A percentile compares a stretch with the other conserved stretches of the same genome.
Evolutionary conservation across 495 filamentous ascomycete genomes (phyloP).

Genomic region (Aspergillus asperescens): DNA sequence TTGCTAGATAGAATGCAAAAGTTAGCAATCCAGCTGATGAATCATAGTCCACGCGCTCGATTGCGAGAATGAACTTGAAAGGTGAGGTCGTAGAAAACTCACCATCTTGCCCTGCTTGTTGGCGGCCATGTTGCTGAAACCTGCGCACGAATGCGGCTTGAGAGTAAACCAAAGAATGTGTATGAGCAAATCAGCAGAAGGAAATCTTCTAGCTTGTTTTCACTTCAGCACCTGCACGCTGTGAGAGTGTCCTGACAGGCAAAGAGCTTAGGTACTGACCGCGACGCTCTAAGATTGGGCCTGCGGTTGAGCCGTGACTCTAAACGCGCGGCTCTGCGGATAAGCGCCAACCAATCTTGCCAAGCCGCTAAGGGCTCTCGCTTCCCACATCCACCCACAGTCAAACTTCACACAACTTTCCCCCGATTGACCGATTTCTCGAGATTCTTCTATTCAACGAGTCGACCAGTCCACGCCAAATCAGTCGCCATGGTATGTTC

Average conservation of each 20-base stretch:
- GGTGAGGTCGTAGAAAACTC: conserved; percentile 46
- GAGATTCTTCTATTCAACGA: conserved; percentile 31
- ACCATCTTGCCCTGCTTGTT: conserved; percentile 99
- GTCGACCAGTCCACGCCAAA: conserved; percentile 45
- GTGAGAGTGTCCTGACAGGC: conserved; percentile 14
- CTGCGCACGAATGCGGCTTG: conserved; percentile 67
- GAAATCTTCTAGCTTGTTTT: conserved; percentile 22
- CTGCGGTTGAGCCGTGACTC: conserved; percentile 7
- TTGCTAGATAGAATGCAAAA: conserved; percentile 56
- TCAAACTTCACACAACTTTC: conserved; percentile 34
- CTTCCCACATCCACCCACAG: conserved; percentile 42
- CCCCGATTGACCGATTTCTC: conserved; percentile 26
- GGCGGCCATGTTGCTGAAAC: conserved; percentile 58
- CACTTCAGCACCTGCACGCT: conserved; percentile 19
- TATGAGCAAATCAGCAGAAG: conserved; percentile 20
- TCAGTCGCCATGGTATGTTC: conserved; percentile 48
- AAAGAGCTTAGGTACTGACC: conserved; percentile 7
- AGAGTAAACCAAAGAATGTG: conserved; percentile 50
- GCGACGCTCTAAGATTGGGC: background rate
- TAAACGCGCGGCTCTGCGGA: conserved; percentile 23
- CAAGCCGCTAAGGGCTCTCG: conserved; percentile 41
- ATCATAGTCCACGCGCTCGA: no score
- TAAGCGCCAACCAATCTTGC: conserved; percentile 23
- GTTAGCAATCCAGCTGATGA: conserved; percentile 67
- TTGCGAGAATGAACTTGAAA: no score